These are phyloP conservation scores for Candida tammaniensis DNA, from an alignment of 805 yeast species.

Conservation along the genomic window DNA sequence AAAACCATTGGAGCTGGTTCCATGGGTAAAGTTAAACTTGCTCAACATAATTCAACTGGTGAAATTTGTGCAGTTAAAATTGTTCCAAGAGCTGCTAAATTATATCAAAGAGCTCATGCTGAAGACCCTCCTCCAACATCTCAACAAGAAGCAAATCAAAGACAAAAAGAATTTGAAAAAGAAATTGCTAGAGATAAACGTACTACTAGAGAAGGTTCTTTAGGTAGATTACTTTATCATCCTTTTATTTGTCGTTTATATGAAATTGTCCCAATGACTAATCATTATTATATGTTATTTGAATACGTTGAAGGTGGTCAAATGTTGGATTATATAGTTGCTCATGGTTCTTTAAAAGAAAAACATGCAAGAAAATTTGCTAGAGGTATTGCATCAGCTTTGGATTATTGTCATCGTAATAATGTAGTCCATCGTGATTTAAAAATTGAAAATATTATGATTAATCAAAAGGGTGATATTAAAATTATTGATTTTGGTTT, in stretches of 20 bases:
- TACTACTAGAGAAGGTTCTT: constrained; percentile 91
- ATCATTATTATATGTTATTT: constrained; percentile 93
- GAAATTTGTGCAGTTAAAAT: constrained; percentile 91
- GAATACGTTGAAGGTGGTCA: constrained; percentile 98
- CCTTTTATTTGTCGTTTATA: constrained; percentile 88
- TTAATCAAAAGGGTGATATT: constrained; percentile 88
- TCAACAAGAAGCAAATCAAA: constrained; percentile 54
- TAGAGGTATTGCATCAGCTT: constrained; percentile 88
- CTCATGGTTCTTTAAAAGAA: constrained; percentile 93
- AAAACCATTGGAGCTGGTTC: constrained; percentile 98
- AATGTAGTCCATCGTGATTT: constrained; percentile 96
- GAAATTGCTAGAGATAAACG: constrained; percentile 89
- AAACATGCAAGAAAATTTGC: constrained; percentile 93
- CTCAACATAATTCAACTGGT: constrained; percentile 76
- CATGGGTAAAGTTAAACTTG: constrained; percentile 97
- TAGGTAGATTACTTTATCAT: constrained; percentile 86
- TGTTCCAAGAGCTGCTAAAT: constrained; percentile 82
- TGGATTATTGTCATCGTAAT: constrained; percentile 90
- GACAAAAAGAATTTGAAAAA: constrained; percentile 70
- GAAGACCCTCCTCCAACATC: constrained; percentile 65
- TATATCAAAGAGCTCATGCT: constrained; percentile 69
- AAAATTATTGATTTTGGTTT: constrained; percentile 96
- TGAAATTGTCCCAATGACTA: constrained; percentile 95
- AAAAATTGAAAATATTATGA: constrained; percentile 94
- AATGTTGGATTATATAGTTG: constrained; percentile 92